Percentiles rank a stretch among this genome's conserved stretches.
Conservation (phyloP, 306 rosid species). For the Bauhinia variegata region DNA sequence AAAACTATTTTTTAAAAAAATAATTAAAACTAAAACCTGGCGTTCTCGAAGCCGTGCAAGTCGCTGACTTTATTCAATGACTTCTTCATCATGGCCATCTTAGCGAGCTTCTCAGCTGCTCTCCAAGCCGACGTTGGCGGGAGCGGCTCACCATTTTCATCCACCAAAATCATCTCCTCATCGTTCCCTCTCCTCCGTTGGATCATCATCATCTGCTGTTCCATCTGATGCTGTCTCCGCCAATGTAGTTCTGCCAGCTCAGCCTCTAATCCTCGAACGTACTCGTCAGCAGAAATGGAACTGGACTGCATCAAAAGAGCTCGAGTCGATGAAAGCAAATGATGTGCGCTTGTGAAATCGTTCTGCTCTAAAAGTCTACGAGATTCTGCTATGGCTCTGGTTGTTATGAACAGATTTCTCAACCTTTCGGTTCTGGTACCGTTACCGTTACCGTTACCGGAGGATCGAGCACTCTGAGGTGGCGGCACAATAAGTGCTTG, state of each 20-base stretch:
- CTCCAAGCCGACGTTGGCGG: slow-evolving; percentile 88
- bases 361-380: slow-evolving; percentile 54
- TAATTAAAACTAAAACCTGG: slow-evolving; percentile 71
- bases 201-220: slow-evolving; percentile 36
- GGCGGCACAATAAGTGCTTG: slow-evolving; percentile 60
- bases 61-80: slow-evolving; percentile 75
- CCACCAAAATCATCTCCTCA: slow-evolving; percentile 42
- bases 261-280: slow-evolving; percentile 57
- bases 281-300: slow-evolving; percentile 48
- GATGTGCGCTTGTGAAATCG: slow-evolving; percentile 64
- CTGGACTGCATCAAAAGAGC: slow-evolving; percentile 57
- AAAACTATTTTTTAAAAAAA: no score
- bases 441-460: slow-evolving; percentile 26
- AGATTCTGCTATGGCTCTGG: slow-evolving; percentile 79
- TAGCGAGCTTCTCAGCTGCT: slow-evolving; percentile 86
- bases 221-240: slow-evolving; percentile 64
- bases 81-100: slow-evolving; percentile 72
- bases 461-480: slow-evolving; percentile 37
- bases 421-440: slow-evolving; percentile 47
- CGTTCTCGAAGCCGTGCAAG: slow-evolving; percentile 90
- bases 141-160: slow-evolving; percentile 79
- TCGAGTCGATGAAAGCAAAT: slow-evolving; percentile 71
- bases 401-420: slow-evolving; percentile 58
- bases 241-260: slow-evolving; percentile 78
- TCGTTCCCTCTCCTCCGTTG: slow-evolving; percentile 56